These are phyloP conservation scores for Gossypium thurberi DNA, from an alignment of 345 rosid species.

Conservation along the genomic window DNA sequence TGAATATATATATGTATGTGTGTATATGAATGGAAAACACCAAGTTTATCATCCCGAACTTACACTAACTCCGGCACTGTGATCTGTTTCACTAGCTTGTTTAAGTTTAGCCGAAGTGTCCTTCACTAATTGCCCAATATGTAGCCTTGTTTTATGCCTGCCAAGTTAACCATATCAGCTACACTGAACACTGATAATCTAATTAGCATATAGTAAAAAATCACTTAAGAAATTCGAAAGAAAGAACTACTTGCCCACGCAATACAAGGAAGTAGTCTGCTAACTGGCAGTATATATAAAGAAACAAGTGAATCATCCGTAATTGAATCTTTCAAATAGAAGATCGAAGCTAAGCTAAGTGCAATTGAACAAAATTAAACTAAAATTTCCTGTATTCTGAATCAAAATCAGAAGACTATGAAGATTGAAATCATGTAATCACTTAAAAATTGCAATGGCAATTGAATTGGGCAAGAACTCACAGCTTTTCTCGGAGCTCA, in stretches of 20 bases:
- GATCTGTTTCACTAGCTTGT: slow-evolving; percentile 89
- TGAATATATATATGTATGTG: background rate
- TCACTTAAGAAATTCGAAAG: too few relatives aligned
- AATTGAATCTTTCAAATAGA: background rate
- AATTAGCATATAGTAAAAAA: background rate
- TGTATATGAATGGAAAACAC: background rate
- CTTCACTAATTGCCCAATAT: slow-evolving; percentile 82
- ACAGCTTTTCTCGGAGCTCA: slow-evolving; percentile 95
- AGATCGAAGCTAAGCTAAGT: background rate
- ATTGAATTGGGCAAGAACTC: slow-evolving; percentile 18
- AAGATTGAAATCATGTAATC: background rate
- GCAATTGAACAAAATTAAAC: slow-evolving; percentile 2
- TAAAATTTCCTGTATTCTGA: background rate
- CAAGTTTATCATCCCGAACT: slow-evolving; percentile 13
- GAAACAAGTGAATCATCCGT: background rate
- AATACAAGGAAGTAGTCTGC: background rate
- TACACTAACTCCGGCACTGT: slow-evolving; percentile 58
- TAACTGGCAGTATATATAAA: background rate
- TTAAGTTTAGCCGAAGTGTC: slow-evolving; percentile 86
- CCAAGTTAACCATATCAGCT: background rate
- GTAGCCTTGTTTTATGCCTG: slow-evolving; percentile 80
- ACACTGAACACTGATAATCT: background rate
- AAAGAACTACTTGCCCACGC: too few relatives aligned
- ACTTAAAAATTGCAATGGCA: background rate
- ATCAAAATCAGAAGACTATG: background rate